Evolutionary conservation across 768 basidiomycete genomes (phyloP).

Genomic region (Harrya chromipes): DNA sequence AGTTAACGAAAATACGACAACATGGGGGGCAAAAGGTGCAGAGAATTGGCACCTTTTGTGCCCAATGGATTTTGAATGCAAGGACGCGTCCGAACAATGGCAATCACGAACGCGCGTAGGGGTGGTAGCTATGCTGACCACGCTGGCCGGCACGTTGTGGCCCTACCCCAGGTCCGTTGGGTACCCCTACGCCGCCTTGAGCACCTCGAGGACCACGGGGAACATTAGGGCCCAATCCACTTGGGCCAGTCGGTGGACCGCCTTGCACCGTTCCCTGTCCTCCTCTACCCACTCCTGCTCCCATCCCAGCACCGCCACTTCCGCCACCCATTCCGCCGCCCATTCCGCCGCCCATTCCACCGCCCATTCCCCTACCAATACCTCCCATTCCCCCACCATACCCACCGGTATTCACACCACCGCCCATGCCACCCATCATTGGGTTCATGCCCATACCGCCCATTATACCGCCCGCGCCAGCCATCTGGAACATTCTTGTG

Average conservation of each 20-base stretch:
- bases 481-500: conserved; percentile 92
- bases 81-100: background rate
- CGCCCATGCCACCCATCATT: conserved; percentile 36
- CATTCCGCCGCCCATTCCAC: conserved; percentile 42
- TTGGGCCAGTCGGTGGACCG: conserved; percentile 33
- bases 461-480: conserved; percentile 50
- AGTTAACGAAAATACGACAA: background rate
- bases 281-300: conserved; percentile 41
- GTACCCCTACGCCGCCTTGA: conserved; percentile 47
- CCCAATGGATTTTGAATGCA: conserved; percentile 15
- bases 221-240: conserved; percentile 53
- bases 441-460: conserved; percentile 41
- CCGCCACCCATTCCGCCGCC: conserved; percentile 34
- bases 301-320: conserved; percentile 37
- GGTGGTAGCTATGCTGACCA: conserved; percentile 81
- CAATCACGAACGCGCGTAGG: conserved; percentile 63
- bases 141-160: conserved; percentile 69
- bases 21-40: conserved; percentile 2
- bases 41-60: background rate
- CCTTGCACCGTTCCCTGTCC: conserved; percentile 39
- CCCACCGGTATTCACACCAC: conserved; percentile 33
- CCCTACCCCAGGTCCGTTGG: conserved; percentile 56
- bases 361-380: conserved; percentile 38
- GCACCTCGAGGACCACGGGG: conserved; percentile 66
- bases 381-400: conserved; percentile 37